Percentiles rank a stretch among this genome's conserved stretches.
Conservation (phyloP, 768 basidiomycete genomes). For the Porphyrellus cyaneotinctus region DNA sequence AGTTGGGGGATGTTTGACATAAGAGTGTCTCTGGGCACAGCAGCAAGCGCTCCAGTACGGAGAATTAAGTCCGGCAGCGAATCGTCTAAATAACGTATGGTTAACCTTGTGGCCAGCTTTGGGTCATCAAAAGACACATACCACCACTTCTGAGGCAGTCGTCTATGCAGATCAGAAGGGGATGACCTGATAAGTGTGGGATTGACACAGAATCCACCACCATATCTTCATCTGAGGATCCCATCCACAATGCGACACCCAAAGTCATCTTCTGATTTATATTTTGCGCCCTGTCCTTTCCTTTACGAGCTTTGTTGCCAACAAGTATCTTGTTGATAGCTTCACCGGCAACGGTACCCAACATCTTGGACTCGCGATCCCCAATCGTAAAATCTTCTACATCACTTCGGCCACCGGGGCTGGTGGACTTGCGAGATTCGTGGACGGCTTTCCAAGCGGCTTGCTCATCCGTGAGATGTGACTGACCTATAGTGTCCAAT, state of each 20-base stretch:
- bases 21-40: conserved; percentile 29
- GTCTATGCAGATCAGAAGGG: conserved; percentile 32
- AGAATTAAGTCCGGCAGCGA: conserved; percentile 38
- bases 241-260: conserved; percentile 34
- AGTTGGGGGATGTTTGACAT: conserved; percentile 37
- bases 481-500: conserved; percentile 15
- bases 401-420: conserved; percentile 1
- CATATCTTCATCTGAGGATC: conserved; percentile 17
- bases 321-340: conserved; percentile 44
- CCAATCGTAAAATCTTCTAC: conserved; percentile 37
- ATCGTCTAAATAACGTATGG: conserved; percentile 33
- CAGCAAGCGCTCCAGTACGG: conserved; percentile 38
- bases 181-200: conserved; percentile 16
- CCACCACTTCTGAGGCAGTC: conserved; percentile 30
- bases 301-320: conserved; percentile 34
- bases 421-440: conserved; percentile 20
- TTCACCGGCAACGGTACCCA: conserved; percentile 34
- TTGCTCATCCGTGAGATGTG: conserved; percentile 34
- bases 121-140: conserved; percentile 21
- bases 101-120: background rate
- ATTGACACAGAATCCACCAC: conserved; percentile 14
- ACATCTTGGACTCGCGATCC: conserved; percentile 27
- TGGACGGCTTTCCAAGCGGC: conserved; percentile 38
- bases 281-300: conserved; percentile 26
- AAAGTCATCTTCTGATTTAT: conserved; percentile 15